phyloP scores from a whole-genome alignment of 1,284 basidiomycete species.

The Papiliotrema flavescens region DNA sequence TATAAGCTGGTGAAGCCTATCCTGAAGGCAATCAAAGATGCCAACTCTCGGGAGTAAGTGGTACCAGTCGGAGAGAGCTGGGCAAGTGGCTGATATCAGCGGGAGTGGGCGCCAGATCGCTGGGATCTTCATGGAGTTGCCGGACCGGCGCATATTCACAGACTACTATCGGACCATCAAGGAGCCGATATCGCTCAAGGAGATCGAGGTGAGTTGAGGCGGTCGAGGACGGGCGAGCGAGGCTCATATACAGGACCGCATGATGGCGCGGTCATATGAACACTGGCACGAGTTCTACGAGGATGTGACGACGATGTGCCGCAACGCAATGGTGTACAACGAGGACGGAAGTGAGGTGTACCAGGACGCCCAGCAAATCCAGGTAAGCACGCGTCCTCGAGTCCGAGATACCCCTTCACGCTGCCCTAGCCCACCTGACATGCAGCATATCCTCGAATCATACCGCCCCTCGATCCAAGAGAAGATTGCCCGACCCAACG shows the following conservation, averaged over 20 bases:
- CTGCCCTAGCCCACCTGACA: too few relatives aligned
- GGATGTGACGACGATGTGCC: constrained; percentile 82
- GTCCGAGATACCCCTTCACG: too few relatives aligned
- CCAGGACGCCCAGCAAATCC: constrained; percentile 69
- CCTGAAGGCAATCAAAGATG: constrained; percentile 36
- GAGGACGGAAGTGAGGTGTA: constrained; percentile 79
- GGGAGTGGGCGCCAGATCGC: constrained; percentile 64
- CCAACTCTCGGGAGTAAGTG: constrained; percentile 38
- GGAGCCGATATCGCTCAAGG: constrained; percentile 76
- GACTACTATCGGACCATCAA: constrained; percentile 89
- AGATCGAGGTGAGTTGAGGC: constrained; percentile 64
- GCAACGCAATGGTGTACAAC: constrained; percentile 88
- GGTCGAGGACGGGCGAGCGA: background rate
- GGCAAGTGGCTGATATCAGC: constrained; percentile 13
- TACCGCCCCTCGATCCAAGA: constrained; percentile 1
- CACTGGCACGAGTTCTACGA: constrained; percentile 67
- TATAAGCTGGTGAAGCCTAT: constrained; percentile 47
- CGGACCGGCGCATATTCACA: constrained; percentile 73
- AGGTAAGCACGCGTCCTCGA: constrained; percentile 48
- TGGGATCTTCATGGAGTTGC: constrained; percentile 69
- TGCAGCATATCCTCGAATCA: constrained; percentile 13
- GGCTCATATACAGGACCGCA: constrained; percentile 51
- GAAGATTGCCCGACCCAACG: background rate
- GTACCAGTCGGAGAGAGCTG: background rate
- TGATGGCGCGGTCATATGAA: constrained; percentile 63